These are phyloP conservation scores for Ophiocordyceps camponoti-leonardi DNA, from an alignment of 2,329 filamentous ascomycete genomes.

Conservation along the genomic window DNA sequence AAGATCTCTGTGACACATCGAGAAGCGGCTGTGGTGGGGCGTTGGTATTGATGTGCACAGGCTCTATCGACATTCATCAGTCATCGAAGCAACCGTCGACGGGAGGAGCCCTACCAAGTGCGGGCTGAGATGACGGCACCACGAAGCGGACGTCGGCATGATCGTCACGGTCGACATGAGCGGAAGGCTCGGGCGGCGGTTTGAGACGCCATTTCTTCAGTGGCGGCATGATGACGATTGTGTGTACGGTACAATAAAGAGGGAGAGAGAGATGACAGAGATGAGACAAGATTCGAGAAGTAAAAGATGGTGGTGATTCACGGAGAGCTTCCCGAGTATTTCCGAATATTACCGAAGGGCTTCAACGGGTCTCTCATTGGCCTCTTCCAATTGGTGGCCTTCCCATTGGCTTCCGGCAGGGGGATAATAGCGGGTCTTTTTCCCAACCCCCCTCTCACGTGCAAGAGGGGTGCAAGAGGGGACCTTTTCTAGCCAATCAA, in stretches of 20 bases:
- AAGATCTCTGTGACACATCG: slow-evolving; percentile 7
- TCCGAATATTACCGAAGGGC: not conserved
- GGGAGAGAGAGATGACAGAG: not conserved
- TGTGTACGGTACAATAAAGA: no score
- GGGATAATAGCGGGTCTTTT: not conserved
- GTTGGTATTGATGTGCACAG: slow-evolving; percentile 10
- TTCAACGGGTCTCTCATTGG: not conserved
- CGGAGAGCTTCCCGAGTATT: not conserved
- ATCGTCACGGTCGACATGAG: slow-evolving; percentile 9
- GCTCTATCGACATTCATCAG: slow-evolving; percentile 6
- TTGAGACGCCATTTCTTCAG: slow-evolving; percentile 9
- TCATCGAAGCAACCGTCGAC: not conserved
- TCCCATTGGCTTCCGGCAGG: not conserved
- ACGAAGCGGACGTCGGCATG: slow-evolving; percentile 11
- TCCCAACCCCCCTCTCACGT: not conserved
- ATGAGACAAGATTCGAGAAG: not conserved
- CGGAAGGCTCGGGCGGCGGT: slow-evolving; percentile 7
- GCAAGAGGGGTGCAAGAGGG: no score
- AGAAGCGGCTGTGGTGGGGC: slow-evolving; percentile 17
- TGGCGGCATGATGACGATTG: not conserved
- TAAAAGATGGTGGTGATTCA: not conserved
- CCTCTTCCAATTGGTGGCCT: no score
- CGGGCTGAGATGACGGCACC: slow-evolving; percentile 10
- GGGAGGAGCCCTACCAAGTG: slow-evolving; percentile 7
- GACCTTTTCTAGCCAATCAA: not conserved